These are phyloP conservation scores for Funneliformis geosporum DNA, from an alignment of 192 early-diverging fungal genomes.

Conservation along the genomic window DNA sequence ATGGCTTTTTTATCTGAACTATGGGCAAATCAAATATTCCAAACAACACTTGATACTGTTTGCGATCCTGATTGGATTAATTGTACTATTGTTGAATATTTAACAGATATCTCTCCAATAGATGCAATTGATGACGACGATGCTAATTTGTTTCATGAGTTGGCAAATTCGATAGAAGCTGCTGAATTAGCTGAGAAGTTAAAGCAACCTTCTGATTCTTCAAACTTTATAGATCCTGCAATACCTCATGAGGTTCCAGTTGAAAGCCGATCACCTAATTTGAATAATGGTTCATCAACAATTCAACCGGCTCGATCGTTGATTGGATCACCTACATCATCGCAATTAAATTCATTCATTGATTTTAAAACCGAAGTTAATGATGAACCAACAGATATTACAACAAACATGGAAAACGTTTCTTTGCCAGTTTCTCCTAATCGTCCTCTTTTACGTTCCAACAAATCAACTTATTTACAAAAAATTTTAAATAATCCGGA, in stretches of 20 bases:
- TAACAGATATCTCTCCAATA: constrained; percentile 31
- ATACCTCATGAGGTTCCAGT: not conserved
- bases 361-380: constrained; percentile 4
- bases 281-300: not conserved
- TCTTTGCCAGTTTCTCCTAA: not conserved
- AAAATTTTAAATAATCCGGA: not conserved
- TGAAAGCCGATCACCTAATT: not conserved
- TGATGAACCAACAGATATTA: not conserved
- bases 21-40: constrained; percentile 50
- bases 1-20: constrained; percentile 53
- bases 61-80: constrained; percentile 60
- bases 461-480: constrained; percentile 7
- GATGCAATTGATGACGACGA: constrained; percentile 16
- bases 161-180: constrained; percentile 24
- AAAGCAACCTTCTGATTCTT: constrained; percentile 1
- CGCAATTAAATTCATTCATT: not conserved
- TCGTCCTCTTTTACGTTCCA: not conserved
- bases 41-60: constrained; percentile 43
- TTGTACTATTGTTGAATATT: constrained; percentile 49
- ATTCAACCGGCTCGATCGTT: not conserved
- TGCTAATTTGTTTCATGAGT: constrained; percentile 11
- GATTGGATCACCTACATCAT: not conserved
- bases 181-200: constrained; percentile 23
- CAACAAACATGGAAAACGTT: not conserved
- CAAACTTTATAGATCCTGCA: not conserved